Percentiles rank a stretch among this genome's conserved stretches.
Evolutionary conservation across 2,329 filamentous ascomycete genomes (phyloP).

Genomic region (Epichloe gansuensis): DNA sequence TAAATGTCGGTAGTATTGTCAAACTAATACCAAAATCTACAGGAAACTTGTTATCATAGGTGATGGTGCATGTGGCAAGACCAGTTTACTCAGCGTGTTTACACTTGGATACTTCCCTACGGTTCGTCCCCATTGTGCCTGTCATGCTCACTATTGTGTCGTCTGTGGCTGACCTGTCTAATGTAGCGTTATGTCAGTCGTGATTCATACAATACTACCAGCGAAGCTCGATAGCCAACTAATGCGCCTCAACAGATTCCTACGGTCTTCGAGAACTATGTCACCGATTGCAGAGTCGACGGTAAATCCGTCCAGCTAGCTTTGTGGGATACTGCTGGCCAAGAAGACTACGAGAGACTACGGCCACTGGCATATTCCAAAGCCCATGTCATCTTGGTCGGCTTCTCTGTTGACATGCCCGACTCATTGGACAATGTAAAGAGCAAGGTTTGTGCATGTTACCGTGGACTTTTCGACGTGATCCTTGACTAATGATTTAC

Average conservation of each 20-base stretch:
- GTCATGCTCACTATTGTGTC: neutral
- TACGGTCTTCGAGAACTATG: slow-evolving; percentile 98
- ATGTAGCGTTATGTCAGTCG: slow-evolving; percentile 47
- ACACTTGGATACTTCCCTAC: slow-evolving; percentile 96
- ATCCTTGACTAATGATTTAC: neutral
- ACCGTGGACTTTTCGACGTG: neutral
- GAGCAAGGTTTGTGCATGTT: slow-evolving; percentile 57
- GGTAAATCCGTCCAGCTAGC: slow-evolving; percentile 97
- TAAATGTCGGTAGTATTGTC: neutral
- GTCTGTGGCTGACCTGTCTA: neutral
- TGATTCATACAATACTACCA: neutral
- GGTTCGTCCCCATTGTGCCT: slow-evolving; percentile 42
- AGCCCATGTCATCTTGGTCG: slow-evolving; percentile 93
- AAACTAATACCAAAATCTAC: slow-evolving; percentile 2
- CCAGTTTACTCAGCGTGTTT: slow-evolving; percentile 92
- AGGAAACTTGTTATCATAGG: slow-evolving; percentile 97
- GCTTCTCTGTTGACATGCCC: slow-evolving; percentile 87
- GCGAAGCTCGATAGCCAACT: slow-evolving; percentile 3
- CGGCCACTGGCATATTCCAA: slow-evolving; percentile 92
- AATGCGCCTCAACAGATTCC: slow-evolving; percentile 48
- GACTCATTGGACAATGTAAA: slow-evolving; percentile 97
- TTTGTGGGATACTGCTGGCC: slow-evolving; percentile 98
- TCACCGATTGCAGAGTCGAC: slow-evolving; percentile 96
- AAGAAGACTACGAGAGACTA: slow-evolving; percentile 96
- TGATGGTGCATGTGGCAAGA: slow-evolving; percentile 96